Evolutionary conservation across 192 early-diverging fungal species (phyloP).

Genomic region (Coemansia sp.): DNA sequence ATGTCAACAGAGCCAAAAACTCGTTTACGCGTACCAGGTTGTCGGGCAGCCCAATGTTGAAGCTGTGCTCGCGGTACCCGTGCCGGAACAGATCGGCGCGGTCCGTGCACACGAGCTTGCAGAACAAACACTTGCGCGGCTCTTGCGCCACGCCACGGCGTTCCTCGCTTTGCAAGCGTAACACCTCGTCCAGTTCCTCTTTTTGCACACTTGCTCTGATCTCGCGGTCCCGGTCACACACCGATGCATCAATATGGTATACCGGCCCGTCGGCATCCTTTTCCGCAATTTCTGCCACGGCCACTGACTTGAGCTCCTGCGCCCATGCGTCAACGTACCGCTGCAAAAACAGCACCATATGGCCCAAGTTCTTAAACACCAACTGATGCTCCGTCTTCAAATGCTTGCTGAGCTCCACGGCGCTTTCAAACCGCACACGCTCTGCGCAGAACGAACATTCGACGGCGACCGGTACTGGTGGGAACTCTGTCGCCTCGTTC

Average conservation of each 20-base stretch:
- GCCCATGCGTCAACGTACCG: slow-evolving; percentile 76
- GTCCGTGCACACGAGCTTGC: slow-evolving; percentile 74
- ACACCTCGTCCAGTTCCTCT: slow-evolving; percentile 69
- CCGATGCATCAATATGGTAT: slow-evolving; percentile 58
- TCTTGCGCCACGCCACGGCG: slow-evolving; percentile 62
- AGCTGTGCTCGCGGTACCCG: slow-evolving; percentile 88
- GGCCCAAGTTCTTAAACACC: slow-evolving; percentile 68
- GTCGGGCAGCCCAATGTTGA: slow-evolving; percentile 90
- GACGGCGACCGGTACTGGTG: slow-evolving; percentile 57
- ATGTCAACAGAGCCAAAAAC: slow-evolving; percentile 74
- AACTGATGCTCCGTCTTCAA: slow-evolving; percentile 64
- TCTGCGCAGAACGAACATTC: slow-evolving; percentile 64
- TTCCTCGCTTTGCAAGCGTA: slow-evolving; percentile 72
- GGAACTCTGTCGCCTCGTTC: slow-evolving; percentile 41
- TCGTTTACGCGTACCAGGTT: slow-evolving; percentile 84
- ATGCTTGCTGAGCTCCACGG: slow-evolving; percentile 65
- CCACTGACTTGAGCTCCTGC: slow-evolving; percentile 29
- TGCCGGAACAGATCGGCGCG: slow-evolving; percentile 78
- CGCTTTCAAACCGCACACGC: slow-evolving; percentile 54
- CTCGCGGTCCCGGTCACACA: slow-evolving; percentile 59
- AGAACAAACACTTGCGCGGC: slow-evolving; percentile 89
- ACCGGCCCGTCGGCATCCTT: slow-evolving; percentile 5
- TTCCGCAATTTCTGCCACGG: background rate
- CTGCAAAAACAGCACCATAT: slow-evolving; percentile 76
- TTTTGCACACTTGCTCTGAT: slow-evolving; percentile 72